phyloP scores from a whole-genome alignment of 331 rosid genomes.

The Telfairia occidentalis region DNA sequence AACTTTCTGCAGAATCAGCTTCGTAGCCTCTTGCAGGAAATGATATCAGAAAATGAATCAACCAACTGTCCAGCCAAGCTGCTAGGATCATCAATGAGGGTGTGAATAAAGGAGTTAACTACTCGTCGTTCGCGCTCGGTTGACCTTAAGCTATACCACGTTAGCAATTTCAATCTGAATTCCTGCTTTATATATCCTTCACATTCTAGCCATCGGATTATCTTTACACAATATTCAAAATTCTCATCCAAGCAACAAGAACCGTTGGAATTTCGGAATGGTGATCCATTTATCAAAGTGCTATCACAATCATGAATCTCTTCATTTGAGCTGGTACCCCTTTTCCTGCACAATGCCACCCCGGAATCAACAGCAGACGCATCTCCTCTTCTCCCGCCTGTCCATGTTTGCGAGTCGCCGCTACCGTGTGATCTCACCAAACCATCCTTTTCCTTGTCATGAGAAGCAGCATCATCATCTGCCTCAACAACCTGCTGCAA shows the following conservation, averaged over 20 bases:
- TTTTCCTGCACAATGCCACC: conserved; percentile 52
- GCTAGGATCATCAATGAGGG: conserved; percentile 87
- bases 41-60: conserved; percentile 82
- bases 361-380: conserved; percentile 83
- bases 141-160: conserved; percentile 98
- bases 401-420: conserved; percentile 90
- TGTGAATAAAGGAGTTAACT: conserved; percentile 93
- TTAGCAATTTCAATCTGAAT: conserved; percentile 82
- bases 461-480: conserved; percentile 90
- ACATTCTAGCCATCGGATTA: conserved; percentile 94
- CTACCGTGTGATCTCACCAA: conserved; percentile 76
- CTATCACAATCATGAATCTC: conserved; percentile 92
- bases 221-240: conserved; percentile 96
- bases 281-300: conserved; percentile 81
- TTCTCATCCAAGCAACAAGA: conserved; percentile 76
- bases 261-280: conserved; percentile 39
- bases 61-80: conserved; percentile 98
- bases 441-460: conserved; percentile 54
- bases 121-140: conserved; percentile 96
- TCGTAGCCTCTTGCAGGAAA: conserved; percentile 76
- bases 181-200: conserved; percentile 85
- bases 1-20: conserved; percentile 58
- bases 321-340: conserved; percentile 50
- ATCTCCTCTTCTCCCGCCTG: conserved; percentile 44
- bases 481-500: conserved; percentile 84